Base-by-base conservation (phyloP, 2,329 filamentous ascomycete species). In the Aspergillus fijiensis region DNA sequence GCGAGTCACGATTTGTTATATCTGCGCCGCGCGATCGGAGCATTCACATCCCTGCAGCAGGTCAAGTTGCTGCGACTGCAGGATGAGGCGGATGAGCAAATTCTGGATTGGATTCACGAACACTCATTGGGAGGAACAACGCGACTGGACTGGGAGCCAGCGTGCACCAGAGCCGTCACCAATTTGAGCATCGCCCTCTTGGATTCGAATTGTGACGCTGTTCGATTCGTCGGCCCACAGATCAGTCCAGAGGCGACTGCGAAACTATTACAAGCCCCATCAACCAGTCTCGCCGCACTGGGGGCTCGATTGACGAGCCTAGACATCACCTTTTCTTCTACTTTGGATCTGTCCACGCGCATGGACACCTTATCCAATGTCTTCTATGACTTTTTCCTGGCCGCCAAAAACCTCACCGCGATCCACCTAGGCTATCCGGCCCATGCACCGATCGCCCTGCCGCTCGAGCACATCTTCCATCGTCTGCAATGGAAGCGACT, bases 401-500 rank as follows among this genome's bases (percentile, higher is more conserved):
- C 83, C 10, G 85, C 87, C 4, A 81, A 79, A 55, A 86, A 86
- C 60, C 82, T 90, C 67, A 81, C 84, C 60, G 82, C 85, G 21
- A 77, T 90, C 19, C 86, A 89, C 66, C 79, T 90, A 35, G 86
- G 87, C 3, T 89, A 89, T 64, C 84, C 85, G 0, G 81, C 82
- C 6, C 79, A 84, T 58, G 71, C 79, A 19, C 86, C 86, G 0
- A 73, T 89, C 2, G 81, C 80, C 23, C 71, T 89, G 21, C 79
- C 79, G 5, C 78, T 89, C 2, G 84, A 87, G 60, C 79, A 82
- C 5, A 78, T 89, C 25, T 89, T 90, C 68, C 86, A 89, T 67
- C 76, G 84, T 59, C 80, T 87, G 7, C 79, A 80, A 49, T 89
- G 86, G 85, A 80, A 83, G 14, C 84, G 83, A 35, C 76, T 90